Evolutionary conservation across 768 basidiomycete genomes (phyloP).

Genomic region (Pholiota conissans): DNA sequence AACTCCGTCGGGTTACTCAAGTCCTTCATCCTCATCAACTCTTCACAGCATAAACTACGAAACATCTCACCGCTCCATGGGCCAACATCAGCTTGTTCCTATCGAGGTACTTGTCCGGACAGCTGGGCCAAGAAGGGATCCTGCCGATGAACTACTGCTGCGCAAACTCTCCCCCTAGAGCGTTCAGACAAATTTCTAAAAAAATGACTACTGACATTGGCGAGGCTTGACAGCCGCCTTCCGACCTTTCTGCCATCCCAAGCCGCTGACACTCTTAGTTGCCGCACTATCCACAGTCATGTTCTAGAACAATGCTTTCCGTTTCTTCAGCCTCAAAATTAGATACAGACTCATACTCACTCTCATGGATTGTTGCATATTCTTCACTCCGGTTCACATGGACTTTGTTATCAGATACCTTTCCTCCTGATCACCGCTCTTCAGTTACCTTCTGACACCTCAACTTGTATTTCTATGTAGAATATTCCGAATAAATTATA

Average conservation of each 20-base stretch:
- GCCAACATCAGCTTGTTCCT: conserved; percentile 52
- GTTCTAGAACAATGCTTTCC: conserved; percentile 3
- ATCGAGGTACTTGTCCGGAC: conserved; percentile 60
- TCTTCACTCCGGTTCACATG: conserved; percentile 14
- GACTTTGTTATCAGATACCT: conserved; percentile 11
- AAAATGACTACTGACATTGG: neutral
- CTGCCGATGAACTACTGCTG: conserved; percentile 63
- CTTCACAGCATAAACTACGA: conserved; percentile 32
- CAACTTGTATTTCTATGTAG: conserved; percentile 23
- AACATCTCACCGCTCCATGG: conserved; percentile 21
- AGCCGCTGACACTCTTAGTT: conserved; percentile 7
- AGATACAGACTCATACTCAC: conserved; percentile 12
- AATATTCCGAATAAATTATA: conserved; percentile 2
- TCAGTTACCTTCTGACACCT: conserved; percentile 6
- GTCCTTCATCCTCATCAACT: conserved; percentile 39
- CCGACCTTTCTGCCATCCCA: conserved; percentile 5
- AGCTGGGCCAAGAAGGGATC: conserved; percentile 56
- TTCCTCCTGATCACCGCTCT: conserved; percentile 4
- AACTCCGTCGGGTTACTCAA: conserved; percentile 33
- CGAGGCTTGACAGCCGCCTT: conserved; percentile 3
- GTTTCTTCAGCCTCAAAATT: conserved; percentile 13
- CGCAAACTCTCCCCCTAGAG: conserved; percentile 49
- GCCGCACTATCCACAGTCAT: conserved; percentile 8
- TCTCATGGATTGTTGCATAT: conserved; percentile 14
- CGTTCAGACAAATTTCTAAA: neutral